A percentile compares a stretch with the other conserved stretches of the same genome.
Conservation (phyloP, 1,139 yeast species). For the Trichomonascaceae sp. region DNA sequence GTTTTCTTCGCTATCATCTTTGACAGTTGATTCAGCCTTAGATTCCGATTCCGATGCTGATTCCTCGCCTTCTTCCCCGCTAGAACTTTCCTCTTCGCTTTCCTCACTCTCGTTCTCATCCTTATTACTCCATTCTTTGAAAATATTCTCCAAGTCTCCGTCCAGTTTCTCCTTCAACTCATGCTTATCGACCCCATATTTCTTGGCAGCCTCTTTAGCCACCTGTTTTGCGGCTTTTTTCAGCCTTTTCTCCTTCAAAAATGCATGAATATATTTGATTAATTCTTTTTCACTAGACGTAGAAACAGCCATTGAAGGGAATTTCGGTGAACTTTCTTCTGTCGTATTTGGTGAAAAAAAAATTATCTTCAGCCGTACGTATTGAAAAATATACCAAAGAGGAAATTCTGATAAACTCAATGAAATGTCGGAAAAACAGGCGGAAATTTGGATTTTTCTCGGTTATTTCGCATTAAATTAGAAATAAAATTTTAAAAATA, state of each 20-base stretch:
- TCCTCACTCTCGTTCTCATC: conserved; percentile 15
- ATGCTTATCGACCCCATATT: conserved; percentile 12
- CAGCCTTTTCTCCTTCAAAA: conserved; percentile 22
- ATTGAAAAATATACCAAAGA: background rate
- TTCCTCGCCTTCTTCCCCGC: conserved; percentile 12
- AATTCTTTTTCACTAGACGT: conserved; percentile 14
- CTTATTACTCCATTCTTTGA: conserved; percentile 23
- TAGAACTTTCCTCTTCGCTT: conserved; percentile 12
- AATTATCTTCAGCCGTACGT: background rate
- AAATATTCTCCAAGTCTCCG: conserved; percentile 19
- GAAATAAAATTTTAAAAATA: too few relatives aligned
- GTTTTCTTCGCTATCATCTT: background rate
- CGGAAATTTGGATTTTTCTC: too few relatives aligned
- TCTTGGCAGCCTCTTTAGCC: conserved; percentile 16
- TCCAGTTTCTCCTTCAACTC: conserved; percentile 10
- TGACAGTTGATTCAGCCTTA: background rate
- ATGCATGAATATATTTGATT: conserved; percentile 24
- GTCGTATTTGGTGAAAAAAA: background rate
- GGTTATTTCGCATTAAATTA: too few relatives aligned
- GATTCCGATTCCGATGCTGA: conserved; percentile 17
- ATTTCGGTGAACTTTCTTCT: background rate
- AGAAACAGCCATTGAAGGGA: conserved; percentile 1
- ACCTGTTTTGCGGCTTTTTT: conserved; percentile 25
- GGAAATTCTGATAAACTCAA: background rate
- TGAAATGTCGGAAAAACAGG: too few relatives aligned